Percentiles rank a stretch among this genome's conserved stretches.
Conservation (phyloP, 2,329 filamentous ascomycete genomes). For the Venturia aucupariae region DNA sequence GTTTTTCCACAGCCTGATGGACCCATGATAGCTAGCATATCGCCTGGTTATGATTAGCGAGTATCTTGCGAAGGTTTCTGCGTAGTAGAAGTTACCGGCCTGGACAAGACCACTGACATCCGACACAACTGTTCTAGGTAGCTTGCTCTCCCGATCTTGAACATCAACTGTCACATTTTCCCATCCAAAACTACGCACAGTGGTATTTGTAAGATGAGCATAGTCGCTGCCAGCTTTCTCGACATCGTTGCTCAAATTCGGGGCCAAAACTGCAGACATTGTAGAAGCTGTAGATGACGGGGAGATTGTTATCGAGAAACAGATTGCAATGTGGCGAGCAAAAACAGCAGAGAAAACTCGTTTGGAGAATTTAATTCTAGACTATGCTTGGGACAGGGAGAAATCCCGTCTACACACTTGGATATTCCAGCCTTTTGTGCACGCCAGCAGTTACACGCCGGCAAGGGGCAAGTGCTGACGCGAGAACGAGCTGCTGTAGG, state of each 20-base stretch:
- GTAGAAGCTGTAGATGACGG: neutral
- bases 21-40: conserved; percentile 74
- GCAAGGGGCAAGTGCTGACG: too few species aligned
- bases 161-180: conserved; percentile 58
- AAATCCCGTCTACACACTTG: neutral
- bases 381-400: neutral
- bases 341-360: neutral
- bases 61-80: neutral
- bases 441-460: too few species aligned
- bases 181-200: conserved; percentile 59
- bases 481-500: too few species aligned
- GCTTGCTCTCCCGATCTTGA: conserved; percentile 58
- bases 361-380: too few species aligned
- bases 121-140: conserved; percentile 53
- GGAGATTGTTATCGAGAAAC: neutral
- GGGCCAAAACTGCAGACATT: neutral
- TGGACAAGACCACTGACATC: conserved; percentile 54
- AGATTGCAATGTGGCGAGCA: neutral
- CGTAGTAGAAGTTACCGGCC: conserved; percentile 39
- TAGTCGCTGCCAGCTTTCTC: conserved; percentile 38
- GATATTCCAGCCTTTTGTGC: too few species aligned
- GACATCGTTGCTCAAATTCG: conserved; percentile 25
- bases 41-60: conserved; percentile 29
- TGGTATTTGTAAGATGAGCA: conserved; percentile 52
- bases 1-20: conserved; percentile 68